Evolutionary conservation across 2,329 filamentous ascomycete species (phyloP), one percentile per base, ranked within the genome.

Genomic region (Diaporthe helianthi): DNA sequence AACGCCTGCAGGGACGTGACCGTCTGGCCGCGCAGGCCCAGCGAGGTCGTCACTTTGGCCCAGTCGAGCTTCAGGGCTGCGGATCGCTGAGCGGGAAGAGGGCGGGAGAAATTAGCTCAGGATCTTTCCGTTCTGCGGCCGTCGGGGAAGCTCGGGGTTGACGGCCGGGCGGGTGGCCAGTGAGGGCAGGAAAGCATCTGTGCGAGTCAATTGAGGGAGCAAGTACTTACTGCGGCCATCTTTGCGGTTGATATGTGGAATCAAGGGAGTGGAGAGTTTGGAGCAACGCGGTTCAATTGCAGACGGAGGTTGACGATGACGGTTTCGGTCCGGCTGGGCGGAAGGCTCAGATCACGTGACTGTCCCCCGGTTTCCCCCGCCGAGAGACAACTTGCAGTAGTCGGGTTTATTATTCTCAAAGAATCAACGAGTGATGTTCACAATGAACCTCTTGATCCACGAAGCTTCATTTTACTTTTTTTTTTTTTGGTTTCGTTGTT

Each of bases 11-110:
- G 93, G 72, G 95, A 92, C 78, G 91, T 85, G 76, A 93, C 94
- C 76, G 96, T 99, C 86, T 94, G 93, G 82, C 96, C 96, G 83
- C 93, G 93, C 83, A 99, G 93, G 82, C 95, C 95, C 79, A 99
- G 94, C 80, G 95, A 97, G 84, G 89, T 90, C 84, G 92, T 92
- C 80, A 99, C 90, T 86, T 97, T 96, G 85, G 90, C 90, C 96
- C 96, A 99, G 91, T 99, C 96, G 88, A 99, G 90, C 90, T 98
- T 99, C 85, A 97, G 90, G 84, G 95, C 94, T 87, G 95, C 94
- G 89, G 93, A 97, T 89, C 94, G 92, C 95, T 98, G 83, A 82
- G 73, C 72, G 71, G 73, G 72, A 63, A 63, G 66, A 71, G 74
- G 74, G 68, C 73, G 74, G 71, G 75, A 74, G 79, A 84, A 87